Conservation (phyloP, 495 filamentous ascomycete species). For the Pseudevernia furfuracea region DNA sequence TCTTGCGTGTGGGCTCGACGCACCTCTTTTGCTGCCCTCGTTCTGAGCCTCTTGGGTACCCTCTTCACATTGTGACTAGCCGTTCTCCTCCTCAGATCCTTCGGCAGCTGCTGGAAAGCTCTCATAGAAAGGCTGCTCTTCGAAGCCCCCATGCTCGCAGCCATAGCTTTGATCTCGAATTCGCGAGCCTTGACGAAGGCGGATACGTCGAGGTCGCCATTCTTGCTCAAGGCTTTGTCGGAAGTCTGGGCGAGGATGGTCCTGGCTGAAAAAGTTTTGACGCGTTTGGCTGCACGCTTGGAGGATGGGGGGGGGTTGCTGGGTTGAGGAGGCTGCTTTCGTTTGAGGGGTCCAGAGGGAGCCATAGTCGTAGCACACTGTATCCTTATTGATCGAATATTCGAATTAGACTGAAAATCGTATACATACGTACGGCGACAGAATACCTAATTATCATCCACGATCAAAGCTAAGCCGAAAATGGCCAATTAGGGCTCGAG, state of each 20-base stretch:
- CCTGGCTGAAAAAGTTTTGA: conserved; percentile 60
- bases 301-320: conserved; percentile 12
- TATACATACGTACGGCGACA: too few relatives aligned
- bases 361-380: conserved; percentile 11
- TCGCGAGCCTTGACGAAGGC: conserved; percentile 76
- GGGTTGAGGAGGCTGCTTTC: conserved; percentile 15
- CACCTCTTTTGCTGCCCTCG: conserved; percentile 65
- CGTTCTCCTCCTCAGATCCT: conserved; percentile 73
- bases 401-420: too few relatives aligned
- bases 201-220: conserved; percentile 70
- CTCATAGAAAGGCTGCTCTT: conserved; percentile 59
- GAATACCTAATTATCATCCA: too few relatives aligned
- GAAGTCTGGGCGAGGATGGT: conserved; percentile 63
- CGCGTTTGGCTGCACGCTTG: conserved; percentile 46
- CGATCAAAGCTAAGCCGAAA: neutral
- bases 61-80: conserved; percentile 92
- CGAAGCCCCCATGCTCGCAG: conserved; percentile 66
- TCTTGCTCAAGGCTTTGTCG: conserved; percentile 59
- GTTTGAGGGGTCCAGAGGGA: conserved; percentile 17
- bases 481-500: neutral
- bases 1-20: conserved; percentile 11
- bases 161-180: conserved; percentile 80
- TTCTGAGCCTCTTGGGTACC: conserved; percentile 71
- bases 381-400: neutral
- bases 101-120: conserved; percentile 84